These are phyloP conservation scores for Metschnikowia matae DNA, from an alignment of 805 yeast genomes.

Conservation along the genomic window DNA sequence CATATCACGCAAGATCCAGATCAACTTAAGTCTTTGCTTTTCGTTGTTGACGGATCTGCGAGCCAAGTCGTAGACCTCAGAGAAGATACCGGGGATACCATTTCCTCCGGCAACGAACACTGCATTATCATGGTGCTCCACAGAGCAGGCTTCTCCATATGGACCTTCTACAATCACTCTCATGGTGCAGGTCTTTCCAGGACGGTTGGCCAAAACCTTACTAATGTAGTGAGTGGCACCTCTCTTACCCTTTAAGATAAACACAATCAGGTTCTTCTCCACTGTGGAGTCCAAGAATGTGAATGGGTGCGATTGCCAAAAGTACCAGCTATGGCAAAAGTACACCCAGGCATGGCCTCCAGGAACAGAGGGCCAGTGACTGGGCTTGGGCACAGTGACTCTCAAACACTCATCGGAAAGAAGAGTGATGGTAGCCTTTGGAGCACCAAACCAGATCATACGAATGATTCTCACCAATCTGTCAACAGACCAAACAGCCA, in stretches of 20 bases:
- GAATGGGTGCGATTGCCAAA: conserved; percentile 45
- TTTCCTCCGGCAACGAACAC: conserved; percentile 70
- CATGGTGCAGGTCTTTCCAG: conserved; percentile 26
- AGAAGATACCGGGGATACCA: conserved; percentile 62
- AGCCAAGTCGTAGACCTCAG: conserved; percentile 35
- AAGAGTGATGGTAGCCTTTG: conserved; percentile 27
- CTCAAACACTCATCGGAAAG: conserved; percentile 36
- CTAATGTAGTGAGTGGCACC: conserved; percentile 36
- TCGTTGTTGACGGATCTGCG: conserved; percentile 17
- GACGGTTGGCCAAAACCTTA: conserved; percentile 24
- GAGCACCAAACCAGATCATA: conserved; percentile 32
- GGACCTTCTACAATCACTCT: conserved; percentile 60
- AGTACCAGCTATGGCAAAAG: conserved; percentile 30
- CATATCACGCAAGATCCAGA: conserved; percentile 17
- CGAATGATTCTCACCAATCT: conserved; percentile 28
- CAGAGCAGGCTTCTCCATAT: conserved; percentile 54
- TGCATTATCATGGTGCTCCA: conserved; percentile 48
- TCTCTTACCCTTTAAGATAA: conserved; percentile 35
- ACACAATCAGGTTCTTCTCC: conserved; percentile 21
- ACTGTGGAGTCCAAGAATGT: conserved; percentile 25
- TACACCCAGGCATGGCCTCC: conserved; percentile 42
- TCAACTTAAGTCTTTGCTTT: conserved; percentile 11
- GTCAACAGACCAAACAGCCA: conserved; percentile 34
- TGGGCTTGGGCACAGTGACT: conserved; percentile 34
- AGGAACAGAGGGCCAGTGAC: conserved; percentile 34